phyloP scores from a whole-genome alignment of 192 early-diverging fungal species.

The Spizellomyces sp. region DNA sequence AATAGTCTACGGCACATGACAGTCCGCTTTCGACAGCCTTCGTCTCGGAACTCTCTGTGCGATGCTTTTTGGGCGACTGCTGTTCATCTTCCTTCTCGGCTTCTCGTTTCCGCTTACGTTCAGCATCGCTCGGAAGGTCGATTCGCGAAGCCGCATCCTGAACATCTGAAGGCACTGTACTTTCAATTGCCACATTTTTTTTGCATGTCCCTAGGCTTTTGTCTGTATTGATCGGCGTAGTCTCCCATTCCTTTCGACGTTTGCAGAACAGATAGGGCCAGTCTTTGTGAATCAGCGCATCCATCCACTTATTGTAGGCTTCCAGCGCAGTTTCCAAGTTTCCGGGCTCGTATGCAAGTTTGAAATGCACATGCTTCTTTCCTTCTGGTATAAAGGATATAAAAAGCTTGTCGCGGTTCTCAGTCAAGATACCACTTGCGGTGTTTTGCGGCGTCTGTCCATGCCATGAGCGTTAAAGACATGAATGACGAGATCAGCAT shows the following conservation, averaged over 20 bases:
- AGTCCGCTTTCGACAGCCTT: too few species aligned
- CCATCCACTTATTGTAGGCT: constrained; percentile 76
- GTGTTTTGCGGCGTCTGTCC: constrained; percentile 43
- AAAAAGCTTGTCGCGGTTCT: constrained; percentile 41
- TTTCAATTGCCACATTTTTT: too few species aligned
- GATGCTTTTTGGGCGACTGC: too few species aligned
- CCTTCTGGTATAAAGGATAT: constrained; percentile 30
- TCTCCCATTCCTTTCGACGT: constrained; percentile 10
- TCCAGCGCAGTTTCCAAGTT: constrained; percentile 71
- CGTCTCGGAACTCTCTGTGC: too few species aligned
- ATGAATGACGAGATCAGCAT: not conserved
- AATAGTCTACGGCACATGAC: too few species aligned
- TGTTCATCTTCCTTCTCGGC: too few species aligned
- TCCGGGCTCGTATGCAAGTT: constrained; percentile 77
- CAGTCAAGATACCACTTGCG: constrained; percentile 33
- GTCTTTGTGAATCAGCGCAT: constrained; percentile 67
- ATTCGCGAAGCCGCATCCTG: too few species aligned
- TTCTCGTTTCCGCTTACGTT: too few species aligned
- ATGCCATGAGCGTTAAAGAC: not conserved
- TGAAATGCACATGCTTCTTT: constrained; percentile 66
- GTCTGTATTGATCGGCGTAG: not conserved
- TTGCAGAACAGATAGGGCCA: constrained; percentile 87
- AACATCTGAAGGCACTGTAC: too few species aligned
- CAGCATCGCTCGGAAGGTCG: too few species aligned
- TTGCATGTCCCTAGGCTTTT: too few species aligned